phyloP scores from a whole-genome alignment of 345 rosid genomes.

The Rhodamnia argentea region DNA sequence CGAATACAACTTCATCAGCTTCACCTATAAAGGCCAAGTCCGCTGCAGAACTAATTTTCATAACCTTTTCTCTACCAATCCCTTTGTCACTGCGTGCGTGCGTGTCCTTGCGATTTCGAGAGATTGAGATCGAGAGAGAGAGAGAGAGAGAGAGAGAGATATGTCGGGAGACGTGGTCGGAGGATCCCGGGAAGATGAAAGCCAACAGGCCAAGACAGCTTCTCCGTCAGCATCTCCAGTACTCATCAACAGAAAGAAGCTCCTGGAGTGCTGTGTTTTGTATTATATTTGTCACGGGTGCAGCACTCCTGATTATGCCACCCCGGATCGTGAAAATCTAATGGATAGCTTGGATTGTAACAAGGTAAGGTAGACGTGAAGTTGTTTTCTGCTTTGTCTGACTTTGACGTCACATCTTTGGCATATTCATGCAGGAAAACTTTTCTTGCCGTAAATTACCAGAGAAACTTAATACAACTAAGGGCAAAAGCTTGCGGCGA shows the following conservation, averaged over 20 bases:
- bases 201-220: neutral
- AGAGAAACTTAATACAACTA: constrained; percentile 47
- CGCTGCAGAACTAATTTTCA: neutral
- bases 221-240: neutral
- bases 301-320: constrained; percentile 86
- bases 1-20: neutral
- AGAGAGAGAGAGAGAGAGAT: neutral
- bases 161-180: neutral
- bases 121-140: no score
- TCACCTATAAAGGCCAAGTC: neutral
- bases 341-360: constrained; percentile 39
- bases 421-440: constrained; percentile 40
- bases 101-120: neutral
- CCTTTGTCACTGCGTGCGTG: neutral
- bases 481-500: constrained; percentile 37
- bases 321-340: constrained; percentile 66
- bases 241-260: constrained; percentile 5
- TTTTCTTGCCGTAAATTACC: constrained; percentile 71
- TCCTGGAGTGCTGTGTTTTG: neutral
- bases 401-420: neutral
- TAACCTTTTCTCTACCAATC: neutral
- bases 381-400: neutral
- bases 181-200: neutral
- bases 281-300: constrained; percentile 4
- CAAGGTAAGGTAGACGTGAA: constrained; percentile 19